Conservation (phyloP, 2,329 filamentous ascomycete genomes). For the Fusarium concolor region DNA sequence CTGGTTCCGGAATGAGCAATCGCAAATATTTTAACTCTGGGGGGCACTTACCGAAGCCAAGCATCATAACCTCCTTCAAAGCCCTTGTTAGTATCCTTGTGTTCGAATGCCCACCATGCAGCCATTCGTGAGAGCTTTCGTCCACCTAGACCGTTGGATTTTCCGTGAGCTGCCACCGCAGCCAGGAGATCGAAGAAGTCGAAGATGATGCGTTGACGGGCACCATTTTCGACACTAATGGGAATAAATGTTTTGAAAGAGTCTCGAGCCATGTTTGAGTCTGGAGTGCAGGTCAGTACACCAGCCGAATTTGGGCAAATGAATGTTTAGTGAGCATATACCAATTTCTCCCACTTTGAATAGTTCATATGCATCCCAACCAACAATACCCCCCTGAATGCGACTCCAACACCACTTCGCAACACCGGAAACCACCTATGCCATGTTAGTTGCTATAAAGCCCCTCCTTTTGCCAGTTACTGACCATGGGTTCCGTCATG, state of each 20-base stretch:
- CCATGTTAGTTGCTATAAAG: constrained; percentile 39
- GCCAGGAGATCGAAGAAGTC: constrained; percentile 96
- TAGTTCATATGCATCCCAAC: constrained; percentile 96
- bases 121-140: constrained; percentile 95
- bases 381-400: constrained; percentile 89
- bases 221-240: constrained; percentile 87
- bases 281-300: constrained; percentile 59
- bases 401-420: constrained; percentile 99
- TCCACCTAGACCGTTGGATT: constrained; percentile 91
- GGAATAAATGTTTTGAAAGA: constrained; percentile 98
- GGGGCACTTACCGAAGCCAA: constrained; percentile 76
- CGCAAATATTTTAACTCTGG: constrained; percentile 8
- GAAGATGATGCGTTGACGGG: constrained; percentile 89
- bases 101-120: constrained; percentile 99
- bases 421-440: constrained; percentile 88
- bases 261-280: constrained; percentile 90
- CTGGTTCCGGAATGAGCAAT: constrained; percentile 57
- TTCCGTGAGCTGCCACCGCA: constrained; percentile 91
- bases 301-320: neutral
- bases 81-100: constrained; percentile 85
- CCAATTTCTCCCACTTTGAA: constrained; percentile 95
- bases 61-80: constrained; percentile 94
- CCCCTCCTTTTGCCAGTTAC: constrained; percentile 42
- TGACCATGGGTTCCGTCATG: constrained; percentile 92
- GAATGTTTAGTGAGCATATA: constrained; percentile 51